Evolutionary conservation across 2,329 filamentous ascomycete genomes (phyloP).

Genomic region (Penicillium janthinellum): DNA sequence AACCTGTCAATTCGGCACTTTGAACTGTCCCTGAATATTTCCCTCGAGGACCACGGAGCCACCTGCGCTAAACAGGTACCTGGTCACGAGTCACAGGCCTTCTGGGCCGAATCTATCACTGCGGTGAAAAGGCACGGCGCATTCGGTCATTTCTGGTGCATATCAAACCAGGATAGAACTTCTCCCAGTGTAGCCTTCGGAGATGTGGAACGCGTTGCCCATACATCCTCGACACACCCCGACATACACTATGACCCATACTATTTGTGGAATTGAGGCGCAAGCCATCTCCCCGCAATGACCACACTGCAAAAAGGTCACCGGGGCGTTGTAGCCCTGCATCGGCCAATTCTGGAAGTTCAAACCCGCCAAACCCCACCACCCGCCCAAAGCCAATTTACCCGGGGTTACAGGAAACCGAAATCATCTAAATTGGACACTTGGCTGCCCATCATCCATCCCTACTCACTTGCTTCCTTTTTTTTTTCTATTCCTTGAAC

Average conservation of each 20-base stretch:
- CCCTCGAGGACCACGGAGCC: not conserved
- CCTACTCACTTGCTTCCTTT: not conserved
- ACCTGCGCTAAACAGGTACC: not conserved
- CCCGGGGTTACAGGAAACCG: slow-evolving; percentile 8
- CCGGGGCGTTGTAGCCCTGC: slow-evolving; percentile 11
- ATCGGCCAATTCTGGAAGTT: slow-evolving; percentile 1
- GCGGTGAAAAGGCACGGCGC: not conserved
- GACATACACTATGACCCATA: too few species aligned
- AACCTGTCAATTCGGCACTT: not conserved
- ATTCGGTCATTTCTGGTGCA: too few species aligned
- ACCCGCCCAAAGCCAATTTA: slow-evolving; percentile 14
- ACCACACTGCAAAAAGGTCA: slow-evolving; percentile 19
- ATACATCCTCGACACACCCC: too few species aligned
- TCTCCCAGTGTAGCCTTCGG: too few species aligned
- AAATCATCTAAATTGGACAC: slow-evolving; percentile 5
- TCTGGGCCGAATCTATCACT: not conserved
- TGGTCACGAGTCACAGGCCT: not conserved
- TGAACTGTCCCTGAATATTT: not conserved
- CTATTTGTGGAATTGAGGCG: too few species aligned
- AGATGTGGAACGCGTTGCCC: too few species aligned
- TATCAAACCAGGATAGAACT: too few species aligned
- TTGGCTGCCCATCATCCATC: slow-evolving; percentile 5
- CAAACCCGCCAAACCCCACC: slow-evolving; percentile 8
- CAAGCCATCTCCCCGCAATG: too few species aligned
- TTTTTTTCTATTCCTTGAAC: not conserved